Evolutionary conservation across 331 rosid genomes (phyloP), one percentile per base, ranked within the genome.

Genomic region (Malus hybrid): DNA sequence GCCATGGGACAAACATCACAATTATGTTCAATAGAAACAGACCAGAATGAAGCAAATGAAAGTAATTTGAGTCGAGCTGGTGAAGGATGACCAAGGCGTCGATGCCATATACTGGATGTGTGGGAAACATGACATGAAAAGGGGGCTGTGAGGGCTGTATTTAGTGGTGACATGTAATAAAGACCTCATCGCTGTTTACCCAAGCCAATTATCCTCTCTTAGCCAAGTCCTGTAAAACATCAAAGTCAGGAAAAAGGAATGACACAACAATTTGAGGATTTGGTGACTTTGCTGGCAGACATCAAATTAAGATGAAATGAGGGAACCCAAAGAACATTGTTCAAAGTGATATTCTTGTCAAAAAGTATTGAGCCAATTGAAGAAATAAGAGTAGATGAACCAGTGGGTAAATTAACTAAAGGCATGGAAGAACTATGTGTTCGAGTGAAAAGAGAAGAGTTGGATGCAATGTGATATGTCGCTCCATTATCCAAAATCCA

Each of bases 131-230:
- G n/a, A 4, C n/a, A 15, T 0, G 66, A 14, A 16, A 8, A 1
- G 0, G 22, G n/a, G n/a, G 22, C 0, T 2, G 6, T 29, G 6
- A 7, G 11, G 11, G 22, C 0, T 0, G 3, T 29, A 1, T 6
- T 6, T 30, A 63, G 3, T 0, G 44, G 12, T 2, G 68, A 63
- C 22, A 30, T 16, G 3, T 63, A 63, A 10, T 30, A 63, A 3
- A 63, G 6, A 2, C 39, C 36, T 1, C n/a, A 11, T 5, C 6
- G 20, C 11, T 62, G 12, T 29, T 28, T 26, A 62, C 66, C 39
- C 39, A 15, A 28, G 36, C 36, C 39, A 26, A 62, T 62, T 4
- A 13, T 62, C 66, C 5, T 62, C 2, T 20, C 5, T 10, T 62
- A 62, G 5, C 36, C 66, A 62, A 62, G 50, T 44, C 50, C 15